Base-by-base conservation (phyloP, 176 grass and related monocot genomes). In the Pharus latifolius region DNA sequence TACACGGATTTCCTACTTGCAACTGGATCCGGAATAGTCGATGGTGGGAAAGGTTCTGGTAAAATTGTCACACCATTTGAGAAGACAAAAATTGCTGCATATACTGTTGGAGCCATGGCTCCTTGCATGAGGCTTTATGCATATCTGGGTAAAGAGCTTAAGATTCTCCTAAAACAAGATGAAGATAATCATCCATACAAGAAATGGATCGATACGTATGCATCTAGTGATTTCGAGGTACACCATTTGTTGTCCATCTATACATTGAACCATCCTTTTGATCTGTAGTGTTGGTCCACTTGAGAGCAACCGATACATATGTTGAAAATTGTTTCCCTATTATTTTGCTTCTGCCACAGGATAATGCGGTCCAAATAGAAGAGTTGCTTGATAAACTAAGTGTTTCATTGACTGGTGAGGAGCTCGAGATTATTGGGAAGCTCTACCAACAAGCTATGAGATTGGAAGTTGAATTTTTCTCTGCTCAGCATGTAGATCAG, bases 21-120 rank as follows among this genome's bases (percentile, higher is more conserved):
- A 47, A 98, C 90, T 47, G 90, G 84, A 26, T 80, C 95, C 59
- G 95, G 95, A 62, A 98, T 94, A 77, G 75, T 98, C 18, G 82
- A 98, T 72, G 86, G 80, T 49, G 79, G 81, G 32, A 94, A 98
- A 91, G 87, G 72, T 63, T 85, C 89, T 75, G 61, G 82, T 41
- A 91, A 83, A 85, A 98, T 98, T 75, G 95, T 80, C 41, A 98
- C 95, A 24, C 90, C 95, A 68, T 98, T 98, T 53, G 95, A 98
- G 82, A 98, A 90, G 79, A 98, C 90, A 54, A 98, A 92, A 84
- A 88, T 98, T 81, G 87, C 95, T 69, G 90, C 95, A 24, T 98
- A 98, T 53, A 88, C 87, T 58, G 87, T 98, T 66, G 90, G 95
- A 42, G 95, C 95, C 10, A 91, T 94, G 76, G 73, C 95, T 28